Percentiles rank a stretch among this genome's conserved stretches.
Evolutionary conservation across 202 grass and related monocot species (phyloP).

Genomic region (Hordeum pubiflorum): DNA sequence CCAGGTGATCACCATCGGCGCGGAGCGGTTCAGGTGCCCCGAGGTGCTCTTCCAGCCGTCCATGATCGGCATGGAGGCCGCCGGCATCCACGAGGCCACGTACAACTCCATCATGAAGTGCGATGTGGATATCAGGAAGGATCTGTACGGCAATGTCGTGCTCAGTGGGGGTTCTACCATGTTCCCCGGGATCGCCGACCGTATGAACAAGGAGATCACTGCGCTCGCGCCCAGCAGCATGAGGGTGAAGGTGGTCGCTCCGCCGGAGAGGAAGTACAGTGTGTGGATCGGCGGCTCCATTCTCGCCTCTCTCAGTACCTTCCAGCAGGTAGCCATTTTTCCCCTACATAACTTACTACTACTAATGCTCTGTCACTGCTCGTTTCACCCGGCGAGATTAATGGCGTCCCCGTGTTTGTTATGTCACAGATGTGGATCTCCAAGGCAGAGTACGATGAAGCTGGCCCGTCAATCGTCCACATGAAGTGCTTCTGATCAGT

Average conservation of each 20-base stretch:
- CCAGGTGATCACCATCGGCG: slow-evolving; percentile 73
- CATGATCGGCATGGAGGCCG: slow-evolving; percentile 64
- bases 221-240: slow-evolving; percentile 81
- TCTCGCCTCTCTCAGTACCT: slow-evolving; percentile 74
- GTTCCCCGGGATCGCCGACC: slow-evolving; percentile 78
- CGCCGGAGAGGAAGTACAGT: slow-evolving; percentile 83
- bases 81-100: slow-evolving; percentile 75
- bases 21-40: slow-evolving; percentile 78
- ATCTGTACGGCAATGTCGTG: slow-evolving; percentile 70
- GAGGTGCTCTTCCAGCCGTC: slow-evolving; percentile 84
- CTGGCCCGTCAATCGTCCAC: slow-evolving; percentile 74
- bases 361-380: not conserved
- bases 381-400: not conserved
- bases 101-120: slow-evolving; percentile 99
- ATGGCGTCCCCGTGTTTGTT: not conserved
- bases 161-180: slow-evolving; percentile 82
- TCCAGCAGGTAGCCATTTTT: slow-evolving; percentile 57
- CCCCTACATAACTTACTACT: too few species aligned
- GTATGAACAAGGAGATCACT: slow-evolving; percentile 89
- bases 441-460: slow-evolving; percentile 80
- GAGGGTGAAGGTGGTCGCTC: slow-evolving; percentile 87
- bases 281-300: slow-evolving; percentile 92
- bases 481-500: slow-evolving; percentile 72
- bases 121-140: slow-evolving; percentile 82
- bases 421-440: slow-evolving; percentile 80